phyloP scores from a whole-genome alignment of 106 monocot genomes.

The Gastrodia elata region DNA sequence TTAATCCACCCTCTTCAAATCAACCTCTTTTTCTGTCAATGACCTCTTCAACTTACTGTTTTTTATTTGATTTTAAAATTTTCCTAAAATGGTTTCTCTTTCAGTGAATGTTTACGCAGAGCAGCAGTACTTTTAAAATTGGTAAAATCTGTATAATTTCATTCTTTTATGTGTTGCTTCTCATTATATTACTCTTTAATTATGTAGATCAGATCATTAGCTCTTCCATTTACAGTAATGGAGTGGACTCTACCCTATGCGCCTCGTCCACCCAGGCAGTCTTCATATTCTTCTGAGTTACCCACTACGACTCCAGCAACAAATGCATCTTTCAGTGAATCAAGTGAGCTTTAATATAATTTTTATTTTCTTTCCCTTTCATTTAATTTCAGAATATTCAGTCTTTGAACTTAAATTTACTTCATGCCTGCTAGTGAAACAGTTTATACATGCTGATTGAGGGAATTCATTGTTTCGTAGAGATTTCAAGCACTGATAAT shows the following conservation, averaged over 20 bases:
- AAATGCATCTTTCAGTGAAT: slow-evolving; percentile 32
- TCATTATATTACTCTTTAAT: neutral
- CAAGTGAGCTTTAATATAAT: slow-evolving; percentile 34
- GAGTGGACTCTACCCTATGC: slow-evolving; percentile 96
- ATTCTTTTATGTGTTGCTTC: neutral
- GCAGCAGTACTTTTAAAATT: neutral
- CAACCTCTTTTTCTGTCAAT: too few relatives aligned
- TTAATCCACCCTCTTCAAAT: too few relatives aligned
- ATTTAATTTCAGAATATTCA: neutral
- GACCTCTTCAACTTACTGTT: too few relatives aligned
- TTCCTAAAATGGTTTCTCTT: neutral
- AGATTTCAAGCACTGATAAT: slow-evolving; percentile 41
- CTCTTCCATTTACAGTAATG: slow-evolving; percentile 97
- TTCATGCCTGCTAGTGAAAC: neutral
- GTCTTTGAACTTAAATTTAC: neutral
- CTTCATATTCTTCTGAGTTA: slow-evolving; percentile 32
- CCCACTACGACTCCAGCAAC: slow-evolving; percentile 19
- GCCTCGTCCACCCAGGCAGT: slow-evolving; percentile 66
- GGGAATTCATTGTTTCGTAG: slow-evolving; percentile 22
- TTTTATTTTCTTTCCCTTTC: neutral
- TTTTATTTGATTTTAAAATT: too few relatives aligned
- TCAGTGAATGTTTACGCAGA: neutral
- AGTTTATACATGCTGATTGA: slow-evolving; percentile 7
- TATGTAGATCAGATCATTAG: slow-evolving; percentile 95
- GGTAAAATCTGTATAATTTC: neutral